A percentile compares a stretch with the other conserved stretches of the same genome.
phyloP scores from a whole-genome alignment of 192 early-diverging fungal species.

The Umbelopsis sp. region DNA sequence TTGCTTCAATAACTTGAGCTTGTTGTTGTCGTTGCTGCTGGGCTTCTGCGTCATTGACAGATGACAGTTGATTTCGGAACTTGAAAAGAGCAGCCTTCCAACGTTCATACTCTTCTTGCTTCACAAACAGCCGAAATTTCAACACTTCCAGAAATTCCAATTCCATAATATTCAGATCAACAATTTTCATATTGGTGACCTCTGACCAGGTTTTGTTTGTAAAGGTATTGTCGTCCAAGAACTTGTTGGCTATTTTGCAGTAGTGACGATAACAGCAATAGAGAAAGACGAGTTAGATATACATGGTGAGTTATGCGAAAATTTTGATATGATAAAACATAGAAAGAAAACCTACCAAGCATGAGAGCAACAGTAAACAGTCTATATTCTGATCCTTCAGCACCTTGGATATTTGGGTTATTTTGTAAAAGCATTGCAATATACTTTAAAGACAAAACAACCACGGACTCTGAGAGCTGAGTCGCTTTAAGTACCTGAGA shows the following conservation, averaged over 20 bases:
- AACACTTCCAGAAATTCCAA: slow-evolving; percentile 80
- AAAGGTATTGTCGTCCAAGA: slow-evolving; percentile 87
- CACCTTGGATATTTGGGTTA: slow-evolving; percentile 46
- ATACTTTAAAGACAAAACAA: slow-evolving; percentile 55
- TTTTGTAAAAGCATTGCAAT: slow-evolving; percentile 48
- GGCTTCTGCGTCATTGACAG: slow-evolving; percentile 25
- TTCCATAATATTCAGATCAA: slow-evolving; percentile 83
- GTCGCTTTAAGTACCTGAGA: slow-evolving; percentile 51
- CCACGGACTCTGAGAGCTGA: slow-evolving; percentile 51
- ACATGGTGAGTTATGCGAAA: no score
- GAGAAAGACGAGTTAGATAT: no score
- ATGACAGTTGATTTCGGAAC: slow-evolving; percentile 37
- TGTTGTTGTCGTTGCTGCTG: slow-evolving; percentile 34
- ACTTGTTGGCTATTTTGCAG: slow-evolving; percentile 69
- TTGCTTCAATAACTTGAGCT: slow-evolving; percentile 25
- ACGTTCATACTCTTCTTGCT: slow-evolving; percentile 60
- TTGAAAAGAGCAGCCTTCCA: slow-evolving; percentile 60
- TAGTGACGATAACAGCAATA: no score
- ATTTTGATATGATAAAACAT: slow-evolving; percentile 2
- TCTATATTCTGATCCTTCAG: slow-evolving; percentile 56
- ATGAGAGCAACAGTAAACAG: slow-evolving; percentile 57
- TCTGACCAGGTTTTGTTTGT: slow-evolving; percentile 89
- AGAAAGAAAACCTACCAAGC: slow-evolving; percentile 31
- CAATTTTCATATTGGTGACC: slow-evolving; percentile 80
- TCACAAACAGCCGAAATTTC: slow-evolving; percentile 74